Evolutionary conservation across 1,284 basidiomycete species (phyloP).

Genomic region (Meripilus lineatus): DNA sequence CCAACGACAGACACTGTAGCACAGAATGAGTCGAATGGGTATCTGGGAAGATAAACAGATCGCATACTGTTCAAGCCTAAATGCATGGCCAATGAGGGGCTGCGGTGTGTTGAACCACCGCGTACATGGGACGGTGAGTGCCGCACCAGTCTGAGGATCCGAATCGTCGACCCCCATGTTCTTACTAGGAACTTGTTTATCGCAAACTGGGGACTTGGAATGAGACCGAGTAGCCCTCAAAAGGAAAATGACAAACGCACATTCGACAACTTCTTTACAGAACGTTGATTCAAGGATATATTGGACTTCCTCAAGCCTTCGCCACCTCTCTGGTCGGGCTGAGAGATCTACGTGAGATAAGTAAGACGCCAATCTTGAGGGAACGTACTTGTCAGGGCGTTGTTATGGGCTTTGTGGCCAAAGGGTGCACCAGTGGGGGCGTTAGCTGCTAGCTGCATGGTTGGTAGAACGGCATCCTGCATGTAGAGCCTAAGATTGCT

Average conservation of each 20-base stretch:
- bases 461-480: constrained; percentile 41
- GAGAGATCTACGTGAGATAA: constrained; percentile 6
- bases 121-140: constrained; percentile 40
- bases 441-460: constrained; percentile 33
- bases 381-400: constrained; percentile 26
- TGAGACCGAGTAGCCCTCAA: constrained; percentile 28
- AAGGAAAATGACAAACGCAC: constrained; percentile 10
- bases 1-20: constrained; percentile 34
- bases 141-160: constrained; percentile 36
- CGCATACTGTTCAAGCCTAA: not conserved
- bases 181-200: constrained; percentile 30
- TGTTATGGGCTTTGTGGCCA: constrained; percentile 41
- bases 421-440: constrained; percentile 34
- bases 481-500: constrained; percentile 43
- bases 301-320: constrained; percentile 44
- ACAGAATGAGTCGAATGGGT: not conserved
- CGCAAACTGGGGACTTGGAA: too few relatives aligned
- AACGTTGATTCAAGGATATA: constrained; percentile 18
- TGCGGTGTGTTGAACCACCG: constrained; percentile 6
- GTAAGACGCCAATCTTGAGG: not conserved
- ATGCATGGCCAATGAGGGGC: not conserved
- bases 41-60: constrained; percentile 5
- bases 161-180: constrained; percentile 32
- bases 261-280: not conserved
- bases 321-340: constrained; percentile 41